phyloP scores from a whole-genome alignment of 164 flowering plant species.

The Vitis cinerea region DNA sequence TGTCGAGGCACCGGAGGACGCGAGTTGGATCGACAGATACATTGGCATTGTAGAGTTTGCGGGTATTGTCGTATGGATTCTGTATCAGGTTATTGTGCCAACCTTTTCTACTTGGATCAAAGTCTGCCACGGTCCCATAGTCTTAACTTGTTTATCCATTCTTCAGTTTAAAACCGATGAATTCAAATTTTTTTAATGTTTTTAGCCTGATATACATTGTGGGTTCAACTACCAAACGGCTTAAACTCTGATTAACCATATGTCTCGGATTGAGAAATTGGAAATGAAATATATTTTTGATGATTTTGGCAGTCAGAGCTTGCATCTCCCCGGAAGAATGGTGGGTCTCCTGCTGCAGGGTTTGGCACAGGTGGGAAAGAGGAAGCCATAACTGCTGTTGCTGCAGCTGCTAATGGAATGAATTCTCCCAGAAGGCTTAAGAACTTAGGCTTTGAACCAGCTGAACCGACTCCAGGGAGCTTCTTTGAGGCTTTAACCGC shows the following conservation, averaged over 20 bases:
- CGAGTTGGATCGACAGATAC: conserved; percentile 95
- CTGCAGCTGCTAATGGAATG: conserved; percentile 39
- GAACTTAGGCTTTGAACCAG: conserved; percentile 45
- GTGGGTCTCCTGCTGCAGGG: conserved; percentile 7
- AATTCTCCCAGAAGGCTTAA: conserved; percentile 27
- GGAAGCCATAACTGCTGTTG: conserved; percentile 28
- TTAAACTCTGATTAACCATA: too few species aligned
- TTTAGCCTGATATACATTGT: too few species aligned
- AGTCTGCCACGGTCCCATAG: background rate
- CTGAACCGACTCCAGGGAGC: conserved; percentile 57
- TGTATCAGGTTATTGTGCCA: conserved; percentile 75
- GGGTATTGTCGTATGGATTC: conserved; percentile 92
- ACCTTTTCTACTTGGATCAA: background rate
- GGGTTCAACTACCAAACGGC: too few species aligned
- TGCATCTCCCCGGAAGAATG: conserved; percentile 29
- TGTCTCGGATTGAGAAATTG: too few species aligned
- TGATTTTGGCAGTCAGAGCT: conserved; percentile 67
- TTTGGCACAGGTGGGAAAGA: conserved; percentile 3
- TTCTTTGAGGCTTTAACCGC: conserved; percentile 78
- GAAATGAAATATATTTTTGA: background rate
- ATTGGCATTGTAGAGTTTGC: conserved; percentile 92
- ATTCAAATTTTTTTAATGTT: too few species aligned
- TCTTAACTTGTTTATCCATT: background rate
- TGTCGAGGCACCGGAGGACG: conserved; percentile 86
- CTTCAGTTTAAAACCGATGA: background rate